Evolutionary conservation across 192 early-diverging fungal species (phyloP), one percentile per base, ranked within the genome.

Genomic region (Coemansia sp.): DNA sequence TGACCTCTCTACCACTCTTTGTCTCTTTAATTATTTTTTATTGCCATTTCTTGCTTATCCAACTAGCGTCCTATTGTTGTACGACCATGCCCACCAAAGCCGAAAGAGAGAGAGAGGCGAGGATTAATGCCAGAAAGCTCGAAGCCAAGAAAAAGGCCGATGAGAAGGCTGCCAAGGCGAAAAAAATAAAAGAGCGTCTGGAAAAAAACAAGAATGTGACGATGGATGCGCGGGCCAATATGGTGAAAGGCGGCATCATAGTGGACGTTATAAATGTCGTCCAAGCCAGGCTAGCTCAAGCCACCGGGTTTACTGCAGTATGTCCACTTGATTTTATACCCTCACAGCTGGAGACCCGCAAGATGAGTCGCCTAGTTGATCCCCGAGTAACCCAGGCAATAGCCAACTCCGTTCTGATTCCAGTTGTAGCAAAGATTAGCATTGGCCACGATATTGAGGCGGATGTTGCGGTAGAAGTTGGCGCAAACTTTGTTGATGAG

Each of bases 371-470:
- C 60, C 95, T 98, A 94, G 93, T 91, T 16, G 95, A 98, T 83
- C 95, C 95, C 69, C 83, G 86, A 62, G 93, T 94, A 90, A 96
- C 97, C 83, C 91, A 87, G 73, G 89, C 91, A 65, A 97, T 98
- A 71, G 91, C 89, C 73, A 88, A 74, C 34, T 90, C 93, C 34
- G 95, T 97, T 58, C 89, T 93, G 20, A 94, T 99, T 79, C 96
- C 96, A 24, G 95, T 97, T 51, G 95, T 99, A 90, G 95, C 93
- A 66, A 94, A 95, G 73, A 91, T 95, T 72, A 89, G 93, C 61
- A 93, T 96, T 60, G 96, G 96, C 62, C 96, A 99, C 84, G 88
- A 92, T 83, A 89, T 97, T 61, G 96, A 99, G 77, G 96, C 96
- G 21, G 91, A 92, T 9, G 55, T 48, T 2, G 56, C 69, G 26